A percentile compares a stretch with the other conserved stretches of the same genome.
phyloP scores from a whole-genome alignment of 1,284 basidiomycete genomes.

The Fomitiporia mediterranea region DNA sequence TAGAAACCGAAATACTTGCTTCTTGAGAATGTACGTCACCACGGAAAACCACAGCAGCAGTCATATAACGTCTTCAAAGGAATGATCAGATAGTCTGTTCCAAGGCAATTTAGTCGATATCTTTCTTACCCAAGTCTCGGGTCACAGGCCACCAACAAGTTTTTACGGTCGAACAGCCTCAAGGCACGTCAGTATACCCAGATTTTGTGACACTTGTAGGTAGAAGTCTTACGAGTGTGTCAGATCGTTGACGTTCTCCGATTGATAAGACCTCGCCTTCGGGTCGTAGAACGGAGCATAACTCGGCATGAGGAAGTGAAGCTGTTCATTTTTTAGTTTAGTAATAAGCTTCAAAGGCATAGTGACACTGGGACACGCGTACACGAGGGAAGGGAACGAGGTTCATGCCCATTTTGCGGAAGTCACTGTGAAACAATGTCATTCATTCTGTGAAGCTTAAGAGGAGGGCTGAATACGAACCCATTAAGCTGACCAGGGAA shows the following conservation, averaged over 20 bases:
- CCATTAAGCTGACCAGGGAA: slow-evolving; percentile 94
- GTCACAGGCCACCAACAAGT: slow-evolving; percentile 82
- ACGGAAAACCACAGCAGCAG: slow-evolving; percentile 84
- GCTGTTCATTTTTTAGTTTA: slow-evolving; percentile 37
- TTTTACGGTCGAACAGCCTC: slow-evolving; percentile 78
- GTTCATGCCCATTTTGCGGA: slow-evolving; percentile 92
- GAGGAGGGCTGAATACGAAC: slow-evolving; percentile 31
- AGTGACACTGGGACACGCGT: slow-evolving; percentile 26
- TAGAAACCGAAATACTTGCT: slow-evolving; percentile 41
- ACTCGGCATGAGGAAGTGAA: slow-evolving; percentile 89
- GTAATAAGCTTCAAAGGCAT: neutral
- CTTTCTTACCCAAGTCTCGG: slow-evolving; percentile 72
- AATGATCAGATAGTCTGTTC: neutral
- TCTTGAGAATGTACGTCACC: slow-evolving; percentile 78
- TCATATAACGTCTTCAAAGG: slow-evolving; percentile 66
- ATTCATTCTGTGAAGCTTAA: neutral
- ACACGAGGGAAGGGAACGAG: slow-evolving; percentile 90
- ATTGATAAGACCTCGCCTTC: slow-evolving; percentile 58
- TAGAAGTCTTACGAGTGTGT: slow-evolving; percentile 50
- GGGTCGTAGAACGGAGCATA: slow-evolving; percentile 78
- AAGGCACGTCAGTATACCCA: neutral
- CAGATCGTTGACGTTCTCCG: slow-evolving; percentile 62
- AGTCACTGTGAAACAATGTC: slow-evolving; percentile 53
- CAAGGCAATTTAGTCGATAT: slow-evolving; percentile 16
- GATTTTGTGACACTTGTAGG: neutral